Conservation (phyloP, 2,329 filamentous ascomycete genomes). For the Phoma sp. region DNA sequence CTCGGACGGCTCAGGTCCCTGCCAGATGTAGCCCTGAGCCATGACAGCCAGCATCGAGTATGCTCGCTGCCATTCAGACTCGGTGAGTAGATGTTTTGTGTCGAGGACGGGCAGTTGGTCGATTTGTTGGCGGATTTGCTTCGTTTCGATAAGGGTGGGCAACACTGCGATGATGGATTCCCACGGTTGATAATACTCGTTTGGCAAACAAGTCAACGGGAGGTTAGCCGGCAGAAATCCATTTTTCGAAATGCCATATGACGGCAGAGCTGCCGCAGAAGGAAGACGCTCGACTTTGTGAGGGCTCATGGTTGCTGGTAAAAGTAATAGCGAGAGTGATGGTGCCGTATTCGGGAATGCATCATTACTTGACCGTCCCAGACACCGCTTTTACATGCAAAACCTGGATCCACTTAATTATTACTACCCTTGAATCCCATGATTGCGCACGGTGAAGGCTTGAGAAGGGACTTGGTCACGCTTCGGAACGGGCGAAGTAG, state of each 20-base stretch:
- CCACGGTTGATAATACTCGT: constrained; percentile 89
- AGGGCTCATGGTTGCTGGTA: constrained; percentile 33
- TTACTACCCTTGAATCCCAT: constrained; percentile 11
- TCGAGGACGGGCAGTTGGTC: constrained; percentile 76
- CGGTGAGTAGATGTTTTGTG: constrained; percentile 73
- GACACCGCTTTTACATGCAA: constrained; percentile 26
- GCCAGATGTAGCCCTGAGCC: constrained; percentile 82
- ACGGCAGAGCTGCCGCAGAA: constrained; percentile 56
- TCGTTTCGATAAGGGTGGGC: constrained; percentile 75
- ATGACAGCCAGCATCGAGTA: constrained; percentile 75
- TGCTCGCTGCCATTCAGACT: constrained; percentile 82
- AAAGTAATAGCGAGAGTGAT: background rate
- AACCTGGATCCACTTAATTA: constrained; percentile 11
- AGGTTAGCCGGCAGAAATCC: constrained; percentile 80
- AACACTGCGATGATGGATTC: constrained; percentile 78
- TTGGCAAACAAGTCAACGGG: constrained; percentile 74
- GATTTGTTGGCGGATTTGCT: constrained; percentile 73
- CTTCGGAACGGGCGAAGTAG: constrained; percentile 7
- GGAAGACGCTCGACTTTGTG: constrained; percentile 33
- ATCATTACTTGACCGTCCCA: constrained; percentile 17
- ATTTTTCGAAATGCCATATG: constrained; percentile 78
- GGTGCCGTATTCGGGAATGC: constrained; percentile 1
- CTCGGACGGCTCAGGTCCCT: constrained; percentile 71
- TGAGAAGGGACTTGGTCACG: constrained; percentile 1
- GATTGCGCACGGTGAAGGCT: constrained; percentile 13